These are phyloP conservation scores for Penicillium janthinellum DNA, from an alignment of 2,329 filamentous ascomycete genomes.

Conservation along the genomic window DNA sequence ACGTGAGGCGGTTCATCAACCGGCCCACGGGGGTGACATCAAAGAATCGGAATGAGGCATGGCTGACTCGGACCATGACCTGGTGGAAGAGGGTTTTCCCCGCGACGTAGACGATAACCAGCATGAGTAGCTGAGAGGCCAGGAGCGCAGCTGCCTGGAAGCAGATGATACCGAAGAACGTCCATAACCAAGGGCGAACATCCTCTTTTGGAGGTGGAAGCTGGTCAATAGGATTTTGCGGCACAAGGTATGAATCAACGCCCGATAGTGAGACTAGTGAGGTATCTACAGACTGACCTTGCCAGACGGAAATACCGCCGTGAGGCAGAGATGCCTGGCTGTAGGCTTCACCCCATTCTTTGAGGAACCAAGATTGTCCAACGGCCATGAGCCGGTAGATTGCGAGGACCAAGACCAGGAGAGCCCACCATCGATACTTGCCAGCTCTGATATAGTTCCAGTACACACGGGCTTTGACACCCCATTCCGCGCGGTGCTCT, in stretches of 20 bases:
- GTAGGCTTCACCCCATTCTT: slow-evolving; percentile 83
- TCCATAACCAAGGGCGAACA: slow-evolving; percentile 72
- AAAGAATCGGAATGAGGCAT: slow-evolving; percentile 85
- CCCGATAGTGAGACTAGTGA: slow-evolving; percentile 10
- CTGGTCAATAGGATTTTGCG: slow-evolving; percentile 39
- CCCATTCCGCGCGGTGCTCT: slow-evolving; percentile 71
- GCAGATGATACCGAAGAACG: slow-evolving; percentile 68
- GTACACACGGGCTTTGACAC: slow-evolving; percentile 75
- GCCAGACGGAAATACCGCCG: slow-evolving; percentile 17
- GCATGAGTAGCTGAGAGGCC: slow-evolving; percentile 66
- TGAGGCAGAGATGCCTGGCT: slow-evolving; percentile 29
- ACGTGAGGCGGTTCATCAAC: slow-evolving; percentile 88
- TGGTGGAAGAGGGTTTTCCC: slow-evolving; percentile 73
- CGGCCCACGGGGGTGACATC: slow-evolving; percentile 86
- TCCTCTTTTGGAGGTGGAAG: slow-evolving; percentile 69
- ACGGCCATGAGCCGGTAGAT: slow-evolving; percentile 67
- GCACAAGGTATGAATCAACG: slow-evolving; percentile 19
- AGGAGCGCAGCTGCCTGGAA: slow-evolving; percentile 62
- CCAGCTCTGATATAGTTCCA: slow-evolving; percentile 85
- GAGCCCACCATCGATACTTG: slow-evolving; percentile 70
- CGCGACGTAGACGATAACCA: slow-evolving; percentile 77
- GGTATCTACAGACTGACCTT: slow-evolving; percentile 3
- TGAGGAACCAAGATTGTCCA: slow-evolving; percentile 76
- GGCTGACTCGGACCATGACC: slow-evolving; percentile 72
- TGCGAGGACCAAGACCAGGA: slow-evolving; percentile 64